Base-by-base conservation (phyloP, 805 yeast genomes). In the Cyberlindnera americana region DNA sequence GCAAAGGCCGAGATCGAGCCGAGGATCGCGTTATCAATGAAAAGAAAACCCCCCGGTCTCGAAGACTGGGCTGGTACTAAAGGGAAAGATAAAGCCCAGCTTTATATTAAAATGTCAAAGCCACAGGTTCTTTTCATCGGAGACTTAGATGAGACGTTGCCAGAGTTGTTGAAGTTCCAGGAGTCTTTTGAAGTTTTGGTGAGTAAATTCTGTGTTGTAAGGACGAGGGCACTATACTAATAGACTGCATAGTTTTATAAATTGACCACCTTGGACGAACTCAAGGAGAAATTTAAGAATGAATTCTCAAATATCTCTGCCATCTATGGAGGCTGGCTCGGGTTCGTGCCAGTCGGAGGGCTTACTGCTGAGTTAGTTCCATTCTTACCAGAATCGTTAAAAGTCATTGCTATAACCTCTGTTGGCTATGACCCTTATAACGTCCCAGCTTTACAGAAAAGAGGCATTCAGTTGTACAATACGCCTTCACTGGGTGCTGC, bases 311-410 rank as follows among this genome's bases (percentile, higher is more conserved):
- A 70, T 38, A 61, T 75, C 37, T 62, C 53, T 8, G 85, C 76
- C 8, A 73, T 80, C 11, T 80, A 77, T 54, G 79, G 75, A 2
- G 81, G 80, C 0, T 77, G 80, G 74, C 65, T 72, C 22, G 82
- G 81, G 1, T 75, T 78, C 45, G 53, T 61, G 23, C 60, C 64
- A 3, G 53, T 75, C 7, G 81, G 81, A 1, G 81, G 83, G 0
- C 66, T 77, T 44, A 61, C 65, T 2, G 54, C 55, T 21, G 71
- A 67, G 4, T 38, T 78, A 5, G 53, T 76, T 23, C 67, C 62
- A 1, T 53, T 59, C 17, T 67, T 70, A n/a, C 81, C 83, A 1
- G 26, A 49, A 2, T 44, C 59, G 3, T 56, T 80, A 42, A 70
- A 72, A 46, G 65, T 77, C 12, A 63, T 78, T 17, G 64, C 77